Evolutionary conservation across 495 filamentous ascomycete species (phyloP).

Genomic region (Choiromyces venosus): DNA sequence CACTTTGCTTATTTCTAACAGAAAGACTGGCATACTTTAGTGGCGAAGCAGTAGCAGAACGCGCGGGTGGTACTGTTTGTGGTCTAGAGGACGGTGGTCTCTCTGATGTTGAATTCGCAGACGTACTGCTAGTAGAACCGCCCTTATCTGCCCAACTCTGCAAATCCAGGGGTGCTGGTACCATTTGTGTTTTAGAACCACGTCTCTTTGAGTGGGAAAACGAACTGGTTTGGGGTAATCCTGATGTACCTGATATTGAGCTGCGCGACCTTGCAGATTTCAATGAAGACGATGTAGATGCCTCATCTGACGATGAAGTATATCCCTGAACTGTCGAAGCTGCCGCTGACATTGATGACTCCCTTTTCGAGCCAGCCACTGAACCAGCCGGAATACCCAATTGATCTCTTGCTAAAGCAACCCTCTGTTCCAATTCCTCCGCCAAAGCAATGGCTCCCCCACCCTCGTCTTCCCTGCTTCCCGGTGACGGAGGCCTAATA

Average conservation of each 20-base stretch:
- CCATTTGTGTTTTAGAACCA: constrained; percentile 28
- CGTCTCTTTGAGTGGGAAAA: constrained; percentile 32
- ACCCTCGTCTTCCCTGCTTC: constrained; percentile 26
- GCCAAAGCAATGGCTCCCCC: constrained; percentile 25
- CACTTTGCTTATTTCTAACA: constrained; percentile 31
- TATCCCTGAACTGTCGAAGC: constrained; percentile 36
- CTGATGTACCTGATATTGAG: constrained; percentile 35
- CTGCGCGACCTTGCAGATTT: constrained; percentile 35
- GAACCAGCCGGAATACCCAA: constrained; percentile 28
- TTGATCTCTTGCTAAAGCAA: constrained; percentile 28
- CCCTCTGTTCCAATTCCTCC: constrained; percentile 34
- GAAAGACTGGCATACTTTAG: constrained; percentile 26
- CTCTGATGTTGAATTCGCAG: constrained; percentile 25
- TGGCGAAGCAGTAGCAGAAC: constrained; percentile 33
- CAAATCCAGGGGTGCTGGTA: constrained; percentile 26
- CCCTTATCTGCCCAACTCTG: constrained; percentile 21
- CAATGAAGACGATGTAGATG: constrained; percentile 38
- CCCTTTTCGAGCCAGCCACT: constrained; percentile 22
- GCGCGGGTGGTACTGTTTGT: constrained; percentile 28
- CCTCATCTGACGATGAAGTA: constrained; percentile 40
- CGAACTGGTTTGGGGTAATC: constrained; percentile 29
- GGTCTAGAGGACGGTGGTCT: constrained; percentile 17
- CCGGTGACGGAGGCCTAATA: constrained; percentile 27
- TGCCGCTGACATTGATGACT: constrained; percentile 35
- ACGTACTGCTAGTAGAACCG: constrained; percentile 23